phyloP scores from a whole-genome alignment of 164 flowering plant genomes.

The Buxus sempervirens region DNA sequence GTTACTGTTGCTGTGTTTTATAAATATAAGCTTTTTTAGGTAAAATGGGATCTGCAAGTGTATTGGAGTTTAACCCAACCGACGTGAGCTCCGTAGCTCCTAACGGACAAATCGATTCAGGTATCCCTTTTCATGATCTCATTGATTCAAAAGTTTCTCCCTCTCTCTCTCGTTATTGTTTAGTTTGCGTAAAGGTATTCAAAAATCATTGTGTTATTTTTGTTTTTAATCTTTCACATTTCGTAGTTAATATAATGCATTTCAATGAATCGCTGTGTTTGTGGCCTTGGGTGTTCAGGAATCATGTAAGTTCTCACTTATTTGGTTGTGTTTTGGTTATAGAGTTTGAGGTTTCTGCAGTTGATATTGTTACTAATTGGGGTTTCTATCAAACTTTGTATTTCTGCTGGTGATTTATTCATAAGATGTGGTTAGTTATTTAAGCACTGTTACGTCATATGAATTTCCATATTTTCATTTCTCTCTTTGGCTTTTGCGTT shows the following conservation, averaged over 20 bases:
- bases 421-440: background rate
- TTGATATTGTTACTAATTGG: too few species aligned
- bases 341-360: too few species aligned
- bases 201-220: background rate
- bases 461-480: background rate
- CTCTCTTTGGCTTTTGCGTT: background rate
- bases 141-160: background rate
- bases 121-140: background rate
- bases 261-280: too few species aligned
- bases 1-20: background rate
- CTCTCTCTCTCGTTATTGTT: background rate
- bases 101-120: conserved; percentile 8
- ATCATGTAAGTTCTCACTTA: too few species aligned
- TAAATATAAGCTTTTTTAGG: background rate
- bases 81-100: background rate
- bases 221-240: background rate
- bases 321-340: too few species aligned
- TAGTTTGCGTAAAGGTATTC: too few species aligned
- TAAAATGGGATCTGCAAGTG: conserved; percentile 25
- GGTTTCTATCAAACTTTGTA: too few species aligned
- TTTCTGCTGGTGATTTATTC: too few species aligned
- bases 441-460: background rate
- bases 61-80: conserved; percentile 14
- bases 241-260: background rate
- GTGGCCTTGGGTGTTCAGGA: too few species aligned